Percentiles rank a stretch among this genome's conserved stretches.
These are phyloP conservation scores for Gamsiella multidivaricata DNA, from an alignment of 192 early-diverging fungal genomes.

Conservation along the genomic window DNA sequence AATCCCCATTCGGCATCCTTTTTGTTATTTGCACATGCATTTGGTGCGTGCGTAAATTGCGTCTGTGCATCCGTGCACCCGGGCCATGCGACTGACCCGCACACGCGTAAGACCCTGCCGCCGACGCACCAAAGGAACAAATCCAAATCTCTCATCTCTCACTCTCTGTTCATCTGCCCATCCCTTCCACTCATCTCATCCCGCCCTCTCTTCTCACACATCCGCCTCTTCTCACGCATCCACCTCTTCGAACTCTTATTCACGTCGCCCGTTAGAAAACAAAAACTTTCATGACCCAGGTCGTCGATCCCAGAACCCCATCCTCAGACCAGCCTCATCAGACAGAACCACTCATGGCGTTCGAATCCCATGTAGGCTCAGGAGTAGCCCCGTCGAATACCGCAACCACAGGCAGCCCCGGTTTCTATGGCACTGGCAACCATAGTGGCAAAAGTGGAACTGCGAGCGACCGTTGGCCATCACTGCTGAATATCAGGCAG, in stretches of 20 bases:
- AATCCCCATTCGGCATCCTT: too few relatives aligned
- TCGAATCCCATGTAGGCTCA: not conserved
- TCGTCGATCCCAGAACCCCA: constrained; percentile 12
- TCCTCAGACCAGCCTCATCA: not conserved
- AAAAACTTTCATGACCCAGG: constrained; percentile 17
- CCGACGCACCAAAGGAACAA: too few relatives aligned
- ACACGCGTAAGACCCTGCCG: too few relatives aligned
- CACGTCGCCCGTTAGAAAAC: not conserved
- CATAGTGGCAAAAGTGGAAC: not conserved
- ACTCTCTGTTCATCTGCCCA: not conserved
- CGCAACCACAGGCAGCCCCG: not conserved
- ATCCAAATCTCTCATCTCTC: too few relatives aligned
- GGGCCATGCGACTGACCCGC: too few relatives aligned
- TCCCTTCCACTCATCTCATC: not conserved
- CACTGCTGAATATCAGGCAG: constrained; percentile 27
- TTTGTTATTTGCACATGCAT: too few relatives aligned
- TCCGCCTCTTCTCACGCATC: not conserved
- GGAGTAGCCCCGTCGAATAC: not conserved
- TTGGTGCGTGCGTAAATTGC: too few relatives aligned
- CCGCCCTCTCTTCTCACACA: not conserved
- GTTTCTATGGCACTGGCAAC: too few relatives aligned
- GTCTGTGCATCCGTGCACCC: too few relatives aligned
- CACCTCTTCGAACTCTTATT: too few relatives aligned
- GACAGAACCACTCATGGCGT: not conserved
- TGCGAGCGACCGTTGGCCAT: constrained; percentile 21